Evolutionary conservation across 2,329 filamentous ascomycete genomes (phyloP), one percentile per base, ranked within the genome.

Genomic region (Plectosphaerella plurivora): DNA sequence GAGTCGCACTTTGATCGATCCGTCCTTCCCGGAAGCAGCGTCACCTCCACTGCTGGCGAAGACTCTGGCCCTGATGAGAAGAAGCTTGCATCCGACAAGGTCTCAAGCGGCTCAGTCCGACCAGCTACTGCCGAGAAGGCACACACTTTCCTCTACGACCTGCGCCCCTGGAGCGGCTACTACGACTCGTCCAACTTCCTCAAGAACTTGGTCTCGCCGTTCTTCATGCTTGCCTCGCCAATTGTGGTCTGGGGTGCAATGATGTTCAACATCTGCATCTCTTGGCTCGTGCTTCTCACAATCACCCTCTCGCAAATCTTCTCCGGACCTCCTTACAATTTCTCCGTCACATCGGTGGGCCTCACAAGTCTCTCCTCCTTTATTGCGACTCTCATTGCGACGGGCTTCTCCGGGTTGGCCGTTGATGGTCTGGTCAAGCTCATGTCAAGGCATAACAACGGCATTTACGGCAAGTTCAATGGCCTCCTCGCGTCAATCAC

Each of bases 161-260:
- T 33, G 28, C 28, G 28, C 28, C 28, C 28, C 11, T 33, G 28
- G 28, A 33, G 28, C 7, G 70, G 70, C 22, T 73, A 73, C 55
- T 63, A 67, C 59, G 66, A 70, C 56, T 52, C 64, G 20, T 59
- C 68, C 4, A 67, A 67, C 1, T 67, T 71, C 53, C 68, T 65
- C 64, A 61, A 65, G 50, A 70, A 67, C 1, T 56, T 69, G 5
- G 55, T 69, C n/a, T 59, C 63, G 25, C 69, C 68, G 3, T 67
- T 70, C 55, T 65, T 63, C 54, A 60, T 71, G 35, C 55, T 68
- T 12, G 61, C 59, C 5, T 69, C 67, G 0, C 68, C 70, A 0
- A 63, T 67, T 6, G 69, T 73, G 1, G 45, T 66, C 2, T 74
- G 69, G 69, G 69, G 66, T 7, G 65, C 67, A 4, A 58, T 73